Evolutionary conservation across 768 basidiomycete species (phyloP), one percentile per base, ranked within the genome.

Genomic region (Tubosaeta brunneosetosa): DNA sequence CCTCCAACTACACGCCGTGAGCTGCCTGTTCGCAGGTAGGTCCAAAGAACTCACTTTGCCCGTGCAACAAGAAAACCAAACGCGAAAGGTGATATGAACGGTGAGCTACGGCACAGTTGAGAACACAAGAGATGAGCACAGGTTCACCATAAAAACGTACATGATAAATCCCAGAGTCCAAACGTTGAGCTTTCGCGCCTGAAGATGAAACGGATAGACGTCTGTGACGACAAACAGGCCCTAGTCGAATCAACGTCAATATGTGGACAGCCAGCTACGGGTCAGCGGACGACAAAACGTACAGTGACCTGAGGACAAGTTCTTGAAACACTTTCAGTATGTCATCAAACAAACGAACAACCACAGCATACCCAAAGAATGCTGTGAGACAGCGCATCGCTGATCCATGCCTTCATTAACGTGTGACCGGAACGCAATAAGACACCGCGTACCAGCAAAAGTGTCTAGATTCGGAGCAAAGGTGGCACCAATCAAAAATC

Each of bases 141-240:
- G 71, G 25, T 70, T 27, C 8, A 17, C 7, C 4, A 10, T 81
- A 11, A 17, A 59, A 82, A 82, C 10, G 80, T 83, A 13, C 68
- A 67, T 56, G 47, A 82, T 68, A 62, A 79, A 79, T 1, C 79
- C 80, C 53, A 76, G 70, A 1, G 80, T 79, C 81, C 79, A 81
- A 25, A 78, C 48, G 50, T 77, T 79, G 25, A 79, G 66, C 66
- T 77, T 79, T 25, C 75, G 69, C 4, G 77, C 78, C 52, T 80
- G 79, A 12, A 77, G 68, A 51, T 81, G 79, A 64, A 81, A 81
- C 3, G 79, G 79, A 58, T 70, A 81, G 37, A 81, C 69, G 51
- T 80, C 79, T 27, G 74, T 75, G 55, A 80, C 70, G 33, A 77
- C 62, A 53, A 72, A 77, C 0, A 78, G 58, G 32, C 77, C 77